These are phyloP conservation scores for Aspergillus funiculosus DNA, from an alignment of 495 filamentous ascomycete genomes.

Conservation along the genomic window DNA sequence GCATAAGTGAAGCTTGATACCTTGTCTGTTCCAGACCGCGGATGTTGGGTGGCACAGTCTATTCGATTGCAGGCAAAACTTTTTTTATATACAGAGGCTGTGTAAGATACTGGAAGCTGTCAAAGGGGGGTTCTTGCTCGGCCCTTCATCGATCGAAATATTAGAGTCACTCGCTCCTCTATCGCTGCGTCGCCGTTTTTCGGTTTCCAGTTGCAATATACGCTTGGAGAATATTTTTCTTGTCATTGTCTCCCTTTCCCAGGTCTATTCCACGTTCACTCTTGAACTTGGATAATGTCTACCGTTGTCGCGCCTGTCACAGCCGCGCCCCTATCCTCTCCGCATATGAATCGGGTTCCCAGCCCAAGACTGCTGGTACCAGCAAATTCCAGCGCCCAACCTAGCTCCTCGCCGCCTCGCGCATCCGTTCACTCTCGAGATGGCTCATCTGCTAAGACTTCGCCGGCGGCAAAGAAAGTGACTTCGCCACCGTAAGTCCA, in stretches of 20 bases:
- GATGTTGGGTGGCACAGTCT: conserved; percentile 8
- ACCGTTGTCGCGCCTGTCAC: conserved; percentile 48
- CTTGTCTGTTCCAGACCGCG: conserved; percentile 6
- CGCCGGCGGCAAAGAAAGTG: conserved; percentile 47
- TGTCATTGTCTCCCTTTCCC: conserved; percentile 1
- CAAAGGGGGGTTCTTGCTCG: conserved; percentile 1
- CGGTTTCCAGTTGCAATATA: background rate
- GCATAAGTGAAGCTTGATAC: conserved; percentile 12
- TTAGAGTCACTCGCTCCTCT: background rate
- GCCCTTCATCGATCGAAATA: conserved; percentile 5
- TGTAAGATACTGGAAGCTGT: conserved; percentile 1
- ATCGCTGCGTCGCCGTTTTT: conserved; percentile 8
- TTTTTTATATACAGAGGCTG: conserved; percentile 16
- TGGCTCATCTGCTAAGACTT: conserved; percentile 36
- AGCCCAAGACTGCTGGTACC: conserved; percentile 47
- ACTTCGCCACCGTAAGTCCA: conserved; percentile 52
- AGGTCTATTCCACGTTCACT: background rate
- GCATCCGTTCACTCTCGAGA: conserved; percentile 33
- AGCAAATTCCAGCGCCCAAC: conserved; percentile 24
- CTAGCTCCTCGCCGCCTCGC: conserved; percentile 35
- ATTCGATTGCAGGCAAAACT: background rate
- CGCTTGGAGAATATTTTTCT: background rate
- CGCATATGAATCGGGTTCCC: conserved; percentile 41
- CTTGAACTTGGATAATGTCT: conserved; percentile 36
- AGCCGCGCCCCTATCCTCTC: conserved; percentile 42